Conservation (phyloP, 208 protist genomes). For the Angomonas desouzai region DNA sequence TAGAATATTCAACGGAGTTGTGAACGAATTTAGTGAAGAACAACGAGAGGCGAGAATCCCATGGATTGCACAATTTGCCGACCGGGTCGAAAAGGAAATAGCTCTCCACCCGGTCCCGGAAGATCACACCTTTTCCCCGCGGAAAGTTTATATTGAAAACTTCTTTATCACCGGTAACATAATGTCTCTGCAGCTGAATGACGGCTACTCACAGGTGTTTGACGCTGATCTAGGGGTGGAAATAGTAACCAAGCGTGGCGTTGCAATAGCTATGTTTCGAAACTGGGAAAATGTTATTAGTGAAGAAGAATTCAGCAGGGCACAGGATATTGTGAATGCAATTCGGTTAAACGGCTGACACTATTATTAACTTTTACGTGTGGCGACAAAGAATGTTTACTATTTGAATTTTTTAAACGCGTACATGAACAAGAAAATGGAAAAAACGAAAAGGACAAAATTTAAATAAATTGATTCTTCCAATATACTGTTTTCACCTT, state of each 20-base stretch:
- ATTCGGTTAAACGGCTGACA: no score
- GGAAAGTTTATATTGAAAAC: not conserved
- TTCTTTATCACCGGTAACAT: not conserved
- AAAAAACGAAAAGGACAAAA: no score
- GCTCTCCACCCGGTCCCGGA: not conserved
- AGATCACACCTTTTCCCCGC: not conserved
- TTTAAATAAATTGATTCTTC: no score
- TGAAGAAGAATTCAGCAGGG: not conserved
- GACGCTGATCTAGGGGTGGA: not conserved
- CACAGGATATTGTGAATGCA: not conserved
- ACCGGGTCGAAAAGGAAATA: not conserved
- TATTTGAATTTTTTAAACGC: no score
- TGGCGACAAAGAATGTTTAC: not conserved
- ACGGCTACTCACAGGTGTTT: not conserved
- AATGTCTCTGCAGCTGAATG: not conserved
- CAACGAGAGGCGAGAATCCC: not conserved
- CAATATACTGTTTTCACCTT: no score
- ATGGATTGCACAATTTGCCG: not conserved
- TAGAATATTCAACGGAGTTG: not conserved
- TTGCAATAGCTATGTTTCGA: constrained; percentile 1
- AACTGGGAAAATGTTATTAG: not conserved
- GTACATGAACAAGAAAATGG: no score
- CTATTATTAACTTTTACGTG: not conserved
- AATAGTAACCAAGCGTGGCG: not conserved
- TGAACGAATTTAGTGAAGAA: not conserved